phyloP scores from a whole-genome alignment of 768 basidiomycete genomes.

The Lepiota subincarnata region DNA sequence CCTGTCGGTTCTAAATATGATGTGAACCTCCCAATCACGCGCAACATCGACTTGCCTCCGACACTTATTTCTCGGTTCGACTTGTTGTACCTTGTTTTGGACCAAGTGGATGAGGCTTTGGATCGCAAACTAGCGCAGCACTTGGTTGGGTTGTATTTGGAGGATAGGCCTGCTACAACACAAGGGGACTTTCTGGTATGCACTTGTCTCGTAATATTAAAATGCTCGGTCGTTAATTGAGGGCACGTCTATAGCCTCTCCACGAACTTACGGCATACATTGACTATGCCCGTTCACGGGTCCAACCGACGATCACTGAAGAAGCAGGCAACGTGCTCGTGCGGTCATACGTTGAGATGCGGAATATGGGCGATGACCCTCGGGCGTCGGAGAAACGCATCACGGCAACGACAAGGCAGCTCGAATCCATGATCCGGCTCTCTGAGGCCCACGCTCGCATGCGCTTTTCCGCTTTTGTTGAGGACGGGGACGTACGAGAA shows the following conservation, averaged over 20 bases:
- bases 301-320: constrained; percentile 84
- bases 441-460: constrained; percentile 96
- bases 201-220: constrained; percentile 7
- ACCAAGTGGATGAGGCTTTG: constrained; percentile 85
- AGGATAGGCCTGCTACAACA: constrained; percentile 72
- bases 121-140: constrained; percentile 90
- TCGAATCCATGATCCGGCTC: constrained; percentile 95
- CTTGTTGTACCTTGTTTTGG: constrained; percentile 90
- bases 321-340: constrained; percentile 84
- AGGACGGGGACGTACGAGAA: constrained; percentile 83
- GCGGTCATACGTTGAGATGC: constrained; percentile 87
- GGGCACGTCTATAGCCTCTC: constrained; percentile 54
- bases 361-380: constrained; percentile 82
- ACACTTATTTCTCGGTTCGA: constrained; percentile 98
- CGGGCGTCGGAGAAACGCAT: constrained; percentile 88
- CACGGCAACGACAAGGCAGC: constrained; percentile 95
- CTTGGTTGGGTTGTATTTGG: constrained; percentile 89
- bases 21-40: constrained; percentile 84
- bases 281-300: constrained; percentile 81
- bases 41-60: constrained; percentile 96
- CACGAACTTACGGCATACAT: constrained; percentile 93
- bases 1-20: constrained; percentile 96
- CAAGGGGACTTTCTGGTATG: constrained; percentile 75
- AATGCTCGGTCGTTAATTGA: neutral
- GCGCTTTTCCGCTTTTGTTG: constrained; percentile 87